Evolutionary conservation across 768 basidiomycete species (phyloP).

Genomic region (Tricholoma saponaceum): DNA sequence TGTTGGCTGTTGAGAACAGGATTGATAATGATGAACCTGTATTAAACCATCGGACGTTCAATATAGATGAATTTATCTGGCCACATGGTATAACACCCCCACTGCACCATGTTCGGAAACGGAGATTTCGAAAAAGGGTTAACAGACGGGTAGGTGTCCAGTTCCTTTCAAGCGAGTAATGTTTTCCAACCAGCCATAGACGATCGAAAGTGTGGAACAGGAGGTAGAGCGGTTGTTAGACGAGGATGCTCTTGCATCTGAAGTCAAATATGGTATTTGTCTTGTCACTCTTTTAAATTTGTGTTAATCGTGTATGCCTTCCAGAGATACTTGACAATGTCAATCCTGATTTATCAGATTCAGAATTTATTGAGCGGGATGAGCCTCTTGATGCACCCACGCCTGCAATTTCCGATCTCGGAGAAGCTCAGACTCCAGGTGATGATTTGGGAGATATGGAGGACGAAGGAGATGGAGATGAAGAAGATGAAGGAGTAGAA

Average conservation of each 20-base stretch:
- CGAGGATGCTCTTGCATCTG: conserved; percentile 69
- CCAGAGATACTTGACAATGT: conserved; percentile 85
- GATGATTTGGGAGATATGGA: conserved; percentile 52
- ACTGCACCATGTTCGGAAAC: conserved; percentile 82
- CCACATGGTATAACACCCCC: conserved; percentile 96
- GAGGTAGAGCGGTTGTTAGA: conserved; percentile 86
- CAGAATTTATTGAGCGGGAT: conserved; percentile 77
- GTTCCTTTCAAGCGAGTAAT: not conserved
- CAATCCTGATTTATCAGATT: conserved; percentile 87
- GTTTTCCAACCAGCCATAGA: conserved; percentile 36
- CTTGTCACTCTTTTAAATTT: not conserved
- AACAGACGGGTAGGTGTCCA: conserved; percentile 62
- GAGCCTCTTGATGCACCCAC: conserved; percentile 66
- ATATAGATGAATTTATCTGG: conserved; percentile 95
- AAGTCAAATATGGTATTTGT: conserved; percentile 70
- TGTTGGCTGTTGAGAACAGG: conserved; percentile 85
- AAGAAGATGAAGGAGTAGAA: conserved; percentile 60
- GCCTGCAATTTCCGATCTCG: conserved; percentile 64
- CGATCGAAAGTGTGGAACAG: conserved; percentile 92
- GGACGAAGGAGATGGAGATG: conserved; percentile 54
- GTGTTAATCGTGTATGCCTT: not conserved
- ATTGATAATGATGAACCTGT: conserved; percentile 67
- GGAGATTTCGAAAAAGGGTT: conserved; percentile 87
- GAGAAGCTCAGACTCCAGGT: conserved; percentile 59
- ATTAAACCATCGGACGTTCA: conserved; percentile 65